These are phyloP conservation scores for Clarireedia homoeocarpa DNA, from an alignment of 2,329 filamentous ascomycete genomes.

Conservation along the genomic window DNA sequence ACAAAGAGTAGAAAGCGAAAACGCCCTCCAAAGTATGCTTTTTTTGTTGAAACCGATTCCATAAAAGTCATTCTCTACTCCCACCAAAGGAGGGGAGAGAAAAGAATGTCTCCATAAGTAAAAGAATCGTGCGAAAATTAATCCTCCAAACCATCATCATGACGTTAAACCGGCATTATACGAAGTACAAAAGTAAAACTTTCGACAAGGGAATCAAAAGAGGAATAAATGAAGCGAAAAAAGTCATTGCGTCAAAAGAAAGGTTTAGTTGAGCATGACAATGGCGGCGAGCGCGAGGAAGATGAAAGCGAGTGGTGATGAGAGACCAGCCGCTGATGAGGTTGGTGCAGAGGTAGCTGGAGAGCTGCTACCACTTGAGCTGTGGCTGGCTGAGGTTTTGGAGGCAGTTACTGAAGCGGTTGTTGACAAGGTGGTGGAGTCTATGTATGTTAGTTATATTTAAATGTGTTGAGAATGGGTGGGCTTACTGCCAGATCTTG, in stretches of 20 bases:
- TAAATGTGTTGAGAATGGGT: not conserved
- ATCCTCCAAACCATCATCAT: conserved; percentile 6
- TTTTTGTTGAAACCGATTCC: too few relatives aligned
- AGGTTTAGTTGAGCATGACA: conserved; percentile 23
- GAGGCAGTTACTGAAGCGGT: not conserved
- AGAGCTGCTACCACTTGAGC: conserved; percentile 2
- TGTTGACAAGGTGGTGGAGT: not conserved
- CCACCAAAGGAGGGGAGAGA: too few relatives aligned
- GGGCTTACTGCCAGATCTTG: not conserved
- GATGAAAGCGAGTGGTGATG: conserved; percentile 26
- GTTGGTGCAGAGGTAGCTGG: conserved; percentile 8
- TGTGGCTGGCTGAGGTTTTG: conserved; percentile 6
- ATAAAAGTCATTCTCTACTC: too few relatives aligned
- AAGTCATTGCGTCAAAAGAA: not conserved
- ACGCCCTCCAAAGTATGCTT: too few relatives aligned
- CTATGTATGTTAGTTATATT: not conserved
- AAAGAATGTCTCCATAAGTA: not conserved
- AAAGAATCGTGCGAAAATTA: not conserved
- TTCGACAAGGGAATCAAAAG: conserved; percentile 1
- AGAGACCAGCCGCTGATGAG: conserved; percentile 18
- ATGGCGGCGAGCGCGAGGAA: conserved; percentile 26
- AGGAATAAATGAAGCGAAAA: not conserved
- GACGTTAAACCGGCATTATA: conserved; percentile 7
- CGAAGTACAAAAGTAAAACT: conserved; percentile 3
- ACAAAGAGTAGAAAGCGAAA: too few relatives aligned